Evolutionary conservation across 2,329 filamentous ascomycete genomes (phyloP).

Genomic region (Meredithiella fracta): DNA sequence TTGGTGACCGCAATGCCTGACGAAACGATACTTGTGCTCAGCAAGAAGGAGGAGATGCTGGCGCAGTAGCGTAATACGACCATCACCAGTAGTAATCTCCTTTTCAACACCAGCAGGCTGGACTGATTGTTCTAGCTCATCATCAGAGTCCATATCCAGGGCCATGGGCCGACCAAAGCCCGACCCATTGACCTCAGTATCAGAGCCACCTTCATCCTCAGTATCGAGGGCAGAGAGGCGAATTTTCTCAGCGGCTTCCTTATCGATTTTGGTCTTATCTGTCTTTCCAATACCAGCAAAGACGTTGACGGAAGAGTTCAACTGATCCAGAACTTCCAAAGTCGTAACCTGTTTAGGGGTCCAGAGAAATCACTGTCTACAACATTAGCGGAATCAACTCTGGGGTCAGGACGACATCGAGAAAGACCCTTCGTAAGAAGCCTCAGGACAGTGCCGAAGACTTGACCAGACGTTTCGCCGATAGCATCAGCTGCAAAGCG

Average conservation of each 20-base stretch:
- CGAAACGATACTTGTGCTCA: slow-evolving; percentile 51
- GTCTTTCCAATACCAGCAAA: slow-evolving; percentile 41
- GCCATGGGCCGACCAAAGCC: background rate
- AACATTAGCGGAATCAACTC: slow-evolving; percentile 25
- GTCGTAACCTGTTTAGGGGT: slow-evolving; percentile 30
- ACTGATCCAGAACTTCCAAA: slow-evolving; percentile 37
- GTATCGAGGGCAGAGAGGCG: slow-evolving; percentile 20
- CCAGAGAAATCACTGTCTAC: slow-evolving; percentile 20
- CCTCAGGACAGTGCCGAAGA: slow-evolving; percentile 60
- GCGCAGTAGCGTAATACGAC: slow-evolving; percentile 20
- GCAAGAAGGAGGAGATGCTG: slow-evolving; percentile 58
- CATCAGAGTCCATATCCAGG: slow-evolving; percentile 18
- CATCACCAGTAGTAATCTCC: slow-evolving; percentile 31
- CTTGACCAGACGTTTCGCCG: slow-evolving; percentile 55
- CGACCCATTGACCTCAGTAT: slow-evolving; percentile 14
- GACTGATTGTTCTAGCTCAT: slow-evolving; percentile 15
- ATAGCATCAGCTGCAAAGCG: slow-evolving; percentile 55
- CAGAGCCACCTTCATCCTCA: slow-evolving; percentile 22
- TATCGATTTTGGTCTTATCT: slow-evolving; percentile 30
- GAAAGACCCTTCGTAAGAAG: slow-evolving; percentile 52
- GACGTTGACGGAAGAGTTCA: slow-evolving; percentile 37
- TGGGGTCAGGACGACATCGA: slow-evolving; percentile 46
- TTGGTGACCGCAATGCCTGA: slow-evolving; percentile 46
- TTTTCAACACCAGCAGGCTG: slow-evolving; percentile 20
- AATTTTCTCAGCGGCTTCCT: slow-evolving; percentile 33